phyloP scores from a whole-genome alignment of 768 basidiomycete species.

The Xerocomellus intermedius region DNA sequence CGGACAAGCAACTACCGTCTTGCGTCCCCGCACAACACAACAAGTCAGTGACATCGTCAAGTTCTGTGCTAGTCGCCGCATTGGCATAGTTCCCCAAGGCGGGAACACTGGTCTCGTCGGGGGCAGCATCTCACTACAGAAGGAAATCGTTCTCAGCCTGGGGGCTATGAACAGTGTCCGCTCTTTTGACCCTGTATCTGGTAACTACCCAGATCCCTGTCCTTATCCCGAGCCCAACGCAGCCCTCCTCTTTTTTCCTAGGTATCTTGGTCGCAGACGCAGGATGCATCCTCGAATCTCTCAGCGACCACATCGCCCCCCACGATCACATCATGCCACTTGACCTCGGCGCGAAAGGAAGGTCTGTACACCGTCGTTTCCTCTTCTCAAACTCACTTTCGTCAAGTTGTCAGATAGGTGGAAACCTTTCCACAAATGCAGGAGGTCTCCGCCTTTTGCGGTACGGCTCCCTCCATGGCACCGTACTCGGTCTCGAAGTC shows the following conservation, averaged over 20 bases:
- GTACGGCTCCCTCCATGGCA: constrained; percentile 94
- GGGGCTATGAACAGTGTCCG: constrained; percentile 80
- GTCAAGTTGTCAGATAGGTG: constrained; percentile 91
- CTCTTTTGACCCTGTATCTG: constrained; percentile 81
- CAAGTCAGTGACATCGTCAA: constrained; percentile 88
- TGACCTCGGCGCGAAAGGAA: constrained; percentile 94
- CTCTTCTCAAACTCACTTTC: not conserved
- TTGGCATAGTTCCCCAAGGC: constrained; percentile 95
- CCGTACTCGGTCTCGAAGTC: constrained; percentile 92
- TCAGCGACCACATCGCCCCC: constrained; percentile 83
- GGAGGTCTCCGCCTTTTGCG: constrained; percentile 93
- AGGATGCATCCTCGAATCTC: constrained; percentile 86
- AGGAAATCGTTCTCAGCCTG: constrained; percentile 86
- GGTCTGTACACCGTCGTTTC: constrained; percentile 43
- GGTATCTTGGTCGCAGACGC: constrained; percentile 92
- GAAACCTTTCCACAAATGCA: constrained; percentile 96
- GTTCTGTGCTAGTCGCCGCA: constrained; percentile 77
- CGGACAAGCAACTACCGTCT: constrained; percentile 79
- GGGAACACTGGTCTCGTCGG: constrained; percentile 99
- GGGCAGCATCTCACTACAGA: constrained; percentile 83
- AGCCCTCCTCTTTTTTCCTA: constrained; percentile 29
- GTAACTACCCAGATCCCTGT: constrained; percentile 36
- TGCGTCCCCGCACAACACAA: constrained; percentile 84
- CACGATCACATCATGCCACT: constrained; percentile 95
- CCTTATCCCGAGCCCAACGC: constrained; percentile 4